These are phyloP conservation scores for Kickxella alabastrina DNA, from an alignment of 192 early-diverging fungal species.

Conservation along the genomic window DNA sequence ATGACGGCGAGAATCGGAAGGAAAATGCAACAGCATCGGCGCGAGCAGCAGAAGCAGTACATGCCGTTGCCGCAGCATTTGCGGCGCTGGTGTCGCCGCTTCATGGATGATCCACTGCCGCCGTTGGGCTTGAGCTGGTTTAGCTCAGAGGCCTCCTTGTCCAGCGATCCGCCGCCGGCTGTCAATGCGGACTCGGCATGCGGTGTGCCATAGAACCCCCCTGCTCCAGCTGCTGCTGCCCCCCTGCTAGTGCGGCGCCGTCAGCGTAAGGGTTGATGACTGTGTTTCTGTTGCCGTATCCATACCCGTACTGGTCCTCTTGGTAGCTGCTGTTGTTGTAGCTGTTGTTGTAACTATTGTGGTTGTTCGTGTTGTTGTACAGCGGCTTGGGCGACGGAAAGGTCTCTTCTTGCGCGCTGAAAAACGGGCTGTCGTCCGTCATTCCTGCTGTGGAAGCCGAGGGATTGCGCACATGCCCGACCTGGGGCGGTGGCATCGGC, in stretches of 20 bases:
- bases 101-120: too few species aligned
- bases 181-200: conserved; percentile 6
- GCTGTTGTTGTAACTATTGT: too few species aligned
- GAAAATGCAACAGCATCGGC: conserved; percentile 42
- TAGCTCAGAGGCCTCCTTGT: background rate
- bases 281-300: background rate
- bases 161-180: too few species aligned
- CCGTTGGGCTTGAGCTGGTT: background rate
- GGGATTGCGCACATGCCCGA: too few species aligned
- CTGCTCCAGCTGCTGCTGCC: background rate
- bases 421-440: too few species aligned
- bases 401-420: too few species aligned
- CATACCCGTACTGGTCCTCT: background rate
- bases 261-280: background rate
- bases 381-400: too few species aligned
- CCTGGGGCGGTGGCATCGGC: too few species aligned
- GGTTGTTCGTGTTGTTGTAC: too few species aligned
- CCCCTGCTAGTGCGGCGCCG: background rate
- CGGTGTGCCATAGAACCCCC: conserved; percentile 2
- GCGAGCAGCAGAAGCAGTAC: conserved; percentile 53
- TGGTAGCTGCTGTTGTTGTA: too few species aligned
- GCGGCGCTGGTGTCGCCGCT: conserved; percentile 11
- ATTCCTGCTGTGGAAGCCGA: too few species aligned
- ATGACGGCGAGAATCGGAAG: conserved; percentile 37
- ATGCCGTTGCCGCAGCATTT: conserved; percentile 45